phyloP scores from a whole-genome alignment of 805 yeast species.

The Debaryomyces hansenii region DNA sequence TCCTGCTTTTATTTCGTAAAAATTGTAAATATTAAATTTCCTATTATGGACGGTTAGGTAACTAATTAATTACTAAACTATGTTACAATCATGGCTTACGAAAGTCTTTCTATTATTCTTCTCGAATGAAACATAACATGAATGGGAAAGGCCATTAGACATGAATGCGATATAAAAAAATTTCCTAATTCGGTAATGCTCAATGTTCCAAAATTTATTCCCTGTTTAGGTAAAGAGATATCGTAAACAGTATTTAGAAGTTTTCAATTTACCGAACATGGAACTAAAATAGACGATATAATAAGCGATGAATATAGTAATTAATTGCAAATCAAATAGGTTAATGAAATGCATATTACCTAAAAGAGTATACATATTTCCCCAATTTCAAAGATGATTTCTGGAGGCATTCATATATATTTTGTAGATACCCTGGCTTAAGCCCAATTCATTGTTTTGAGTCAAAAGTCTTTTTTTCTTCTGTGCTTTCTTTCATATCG shows the following conservation, averaged over 20 bases:
- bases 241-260: constrained; percentile 1
- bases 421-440: neutral
- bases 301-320: neutral
- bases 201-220: constrained; percentile 1
- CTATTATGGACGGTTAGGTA: neutral
- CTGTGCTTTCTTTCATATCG: constrained; percentile 3
- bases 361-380: constrained; percentile 2
- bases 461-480: neutral
- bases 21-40: neutral
- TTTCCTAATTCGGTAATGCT: constrained; percentile 5
- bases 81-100: neutral
- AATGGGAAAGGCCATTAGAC: too few relatives aligned
- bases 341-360: constrained; percentile 1
- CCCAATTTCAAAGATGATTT: constrained; percentile 1
- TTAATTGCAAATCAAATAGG: neutral
- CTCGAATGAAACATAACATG: too few relatives aligned
- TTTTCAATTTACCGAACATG: constrained; percentile 6
- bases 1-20: constrained; percentile 3
- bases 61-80: neutral
- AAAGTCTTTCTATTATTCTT: too few relatives aligned
- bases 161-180: neutral
- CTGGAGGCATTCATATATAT: neutral
- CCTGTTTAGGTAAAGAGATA: constrained; percentile 2
- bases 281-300: neutral
- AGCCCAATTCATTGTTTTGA: neutral